phyloP scores from a whole-genome alignment of 2,329 filamentous ascomycete species.

The Fusarium fujikuroi region DNA sequence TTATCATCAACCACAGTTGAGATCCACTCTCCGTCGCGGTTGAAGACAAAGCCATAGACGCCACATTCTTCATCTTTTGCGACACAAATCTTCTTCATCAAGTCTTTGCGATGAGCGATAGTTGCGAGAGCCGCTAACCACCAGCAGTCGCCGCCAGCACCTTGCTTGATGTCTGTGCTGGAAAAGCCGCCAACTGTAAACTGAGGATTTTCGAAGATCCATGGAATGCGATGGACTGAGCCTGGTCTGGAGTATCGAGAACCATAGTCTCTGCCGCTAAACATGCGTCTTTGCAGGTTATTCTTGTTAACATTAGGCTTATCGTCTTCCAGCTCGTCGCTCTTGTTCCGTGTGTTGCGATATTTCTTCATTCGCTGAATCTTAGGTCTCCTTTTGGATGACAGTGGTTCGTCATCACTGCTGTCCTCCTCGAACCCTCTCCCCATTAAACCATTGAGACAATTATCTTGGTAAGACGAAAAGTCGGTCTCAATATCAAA shows the following conservation, averaged over 20 bases:
- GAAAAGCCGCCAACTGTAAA: conserved; percentile 55
- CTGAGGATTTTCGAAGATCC: conserved; percentile 55
- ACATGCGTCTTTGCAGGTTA: conserved; percentile 22
- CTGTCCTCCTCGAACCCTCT: conserved; percentile 27
- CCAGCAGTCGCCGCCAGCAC: conserved; percentile 75
- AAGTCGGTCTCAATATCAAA: conserved; percentile 56
- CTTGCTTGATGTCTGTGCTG: conserved; percentile 56
- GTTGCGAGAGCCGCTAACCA: conserved; percentile 76
- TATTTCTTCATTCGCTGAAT: conserved; percentile 24
- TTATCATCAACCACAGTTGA: conserved; percentile 79
- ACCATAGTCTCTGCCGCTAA: conserved; percentile 2
- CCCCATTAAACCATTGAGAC: conserved; percentile 49
- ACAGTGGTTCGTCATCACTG: conserved; percentile 15
- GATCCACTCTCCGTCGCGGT: conserved; percentile 77
- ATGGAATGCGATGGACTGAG: conserved; percentile 57
- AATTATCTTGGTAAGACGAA: conserved; percentile 50
- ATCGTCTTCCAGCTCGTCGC: conserved; percentile 23
- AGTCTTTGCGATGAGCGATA: conserved; percentile 70
- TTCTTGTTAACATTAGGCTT: conserved; percentile 25
- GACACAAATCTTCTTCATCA: conserved; percentile 76
- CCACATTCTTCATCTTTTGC: conserved; percentile 73
- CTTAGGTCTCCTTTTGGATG: neutral
- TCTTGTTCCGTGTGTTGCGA: conserved; percentile 22
- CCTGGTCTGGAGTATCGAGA: conserved; percentile 42
- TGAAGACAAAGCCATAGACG: conserved; percentile 80